phyloP scores from a whole-genome alignment of 192 early-diverging fungal genomes.

The Coemansia sp. region DNA sequence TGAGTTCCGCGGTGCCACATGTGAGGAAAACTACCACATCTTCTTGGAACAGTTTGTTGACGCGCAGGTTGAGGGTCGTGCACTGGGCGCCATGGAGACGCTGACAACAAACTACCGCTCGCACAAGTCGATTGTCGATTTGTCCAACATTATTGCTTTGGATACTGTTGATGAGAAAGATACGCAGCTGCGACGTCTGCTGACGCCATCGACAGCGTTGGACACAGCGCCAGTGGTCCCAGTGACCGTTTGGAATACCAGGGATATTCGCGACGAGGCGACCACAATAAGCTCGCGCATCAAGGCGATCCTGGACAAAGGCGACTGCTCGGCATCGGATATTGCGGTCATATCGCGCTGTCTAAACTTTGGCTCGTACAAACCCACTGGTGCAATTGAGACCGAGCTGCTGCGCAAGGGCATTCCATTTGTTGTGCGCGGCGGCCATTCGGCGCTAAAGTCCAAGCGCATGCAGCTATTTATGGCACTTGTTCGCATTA shows the following conservation, averaged over 20 bases:
- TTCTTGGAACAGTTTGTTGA: constrained; percentile 48
- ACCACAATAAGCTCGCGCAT: constrained; percentile 22
- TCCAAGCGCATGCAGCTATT: constrained; percentile 38
- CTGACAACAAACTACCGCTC: constrained; percentile 54
- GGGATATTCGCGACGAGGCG: constrained; percentile 66
- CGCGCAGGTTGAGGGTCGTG: constrained; percentile 16
- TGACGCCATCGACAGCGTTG: constrained; percentile 29
- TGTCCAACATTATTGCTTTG: constrained; percentile 48
- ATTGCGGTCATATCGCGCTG: constrained; percentile 66
- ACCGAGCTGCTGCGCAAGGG: constrained; percentile 53
- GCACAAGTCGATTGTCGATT: constrained; percentile 50
- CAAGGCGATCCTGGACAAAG: constrained; percentile 44
- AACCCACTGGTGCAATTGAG: constrained; percentile 57
- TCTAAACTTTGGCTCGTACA: constrained; percentile 58
- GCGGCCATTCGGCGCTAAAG: constrained; percentile 41
- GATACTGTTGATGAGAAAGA: constrained; percentile 29
- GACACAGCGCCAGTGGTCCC: constrained; percentile 36
- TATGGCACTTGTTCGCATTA: constrained; percentile 36
- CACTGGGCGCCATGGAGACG: constrained; percentile 25
- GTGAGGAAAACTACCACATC: constrained; percentile 43
- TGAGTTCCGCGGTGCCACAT: constrained; percentile 49
- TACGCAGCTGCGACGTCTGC: constrained; percentile 29
- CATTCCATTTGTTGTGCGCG: constrained; percentile 45
- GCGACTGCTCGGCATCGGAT: constrained; percentile 68
- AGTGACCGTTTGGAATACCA: constrained; percentile 53